These are phyloP conservation scores for Leccinum boreale DNA, from an alignment of 768 basidiomycete species.

Conservation along the genomic window DNA sequence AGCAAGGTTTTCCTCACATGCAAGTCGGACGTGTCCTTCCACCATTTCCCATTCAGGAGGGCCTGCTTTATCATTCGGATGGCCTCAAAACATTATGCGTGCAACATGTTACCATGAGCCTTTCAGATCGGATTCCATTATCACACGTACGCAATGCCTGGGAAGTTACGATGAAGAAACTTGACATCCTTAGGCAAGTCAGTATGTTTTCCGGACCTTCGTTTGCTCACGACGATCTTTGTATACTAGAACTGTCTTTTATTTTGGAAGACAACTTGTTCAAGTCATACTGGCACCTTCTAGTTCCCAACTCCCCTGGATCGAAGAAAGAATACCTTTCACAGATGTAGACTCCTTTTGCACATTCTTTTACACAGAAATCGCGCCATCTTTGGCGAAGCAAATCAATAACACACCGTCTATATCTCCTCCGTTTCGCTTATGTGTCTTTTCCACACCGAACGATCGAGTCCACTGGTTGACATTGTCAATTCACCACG, in stretches of 20 bases:
- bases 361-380: constrained; percentile 18
- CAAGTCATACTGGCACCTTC: constrained; percentile 26
- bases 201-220: neutral
- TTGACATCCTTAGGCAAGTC: constrained; percentile 29
- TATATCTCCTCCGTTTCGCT: constrained; percentile 16
- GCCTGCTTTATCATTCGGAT: constrained; percentile 41
- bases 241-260: constrained; percentile 29
- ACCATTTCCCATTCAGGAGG: constrained; percentile 46
- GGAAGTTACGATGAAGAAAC: constrained; percentile 24
- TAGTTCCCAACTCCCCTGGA: constrained; percentile 14
- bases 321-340: constrained; percentile 7
- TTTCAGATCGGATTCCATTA: constrained; percentile 22
- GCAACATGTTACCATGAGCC: constrained; percentile 39
- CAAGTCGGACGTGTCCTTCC: constrained; percentile 32
- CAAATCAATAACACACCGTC: constrained; percentile 24
- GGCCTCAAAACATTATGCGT: constrained; percentile 40
- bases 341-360: constrained; percentile 17
- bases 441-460: constrained; percentile 7
- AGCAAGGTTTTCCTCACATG: neutral
- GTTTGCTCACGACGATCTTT: neutral
- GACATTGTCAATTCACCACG: constrained; percentile 33
- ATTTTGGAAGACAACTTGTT: constrained; percentile 26
- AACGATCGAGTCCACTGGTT: constrained; percentile 4
- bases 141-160: constrained; percentile 32
- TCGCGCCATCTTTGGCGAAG: constrained; percentile 19